These are phyloP conservation scores for Claviceps fusiformis DNA, from an alignment of 2,329 filamentous ascomycete species.

Conservation along the genomic window DNA sequence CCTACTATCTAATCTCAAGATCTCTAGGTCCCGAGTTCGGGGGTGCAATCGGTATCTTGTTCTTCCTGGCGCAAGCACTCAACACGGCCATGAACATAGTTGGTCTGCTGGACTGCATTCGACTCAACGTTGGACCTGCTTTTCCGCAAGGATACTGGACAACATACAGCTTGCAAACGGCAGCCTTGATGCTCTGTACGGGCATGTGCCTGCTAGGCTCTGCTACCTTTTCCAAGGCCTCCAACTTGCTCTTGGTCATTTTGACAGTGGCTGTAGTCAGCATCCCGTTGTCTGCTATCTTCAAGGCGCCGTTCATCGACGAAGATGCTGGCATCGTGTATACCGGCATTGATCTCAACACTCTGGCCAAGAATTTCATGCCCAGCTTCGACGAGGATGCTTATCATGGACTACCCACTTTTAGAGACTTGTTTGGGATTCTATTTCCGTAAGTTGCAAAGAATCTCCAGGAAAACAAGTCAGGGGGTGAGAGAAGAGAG, in stretches of 20 bases:
- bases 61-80: constrained; percentile 80
- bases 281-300: constrained; percentile 65
- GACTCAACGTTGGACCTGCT: constrained; percentile 55
- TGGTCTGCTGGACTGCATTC: constrained; percentile 70
- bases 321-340: constrained; percentile 53
- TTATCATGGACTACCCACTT: constrained; percentile 51
- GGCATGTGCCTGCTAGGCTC: constrained; percentile 67
- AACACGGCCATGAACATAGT: constrained; percentile 82
- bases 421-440: constrained; percentile 74
- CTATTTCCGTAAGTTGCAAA: constrained; percentile 47
- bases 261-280: constrained; percentile 63
- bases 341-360: constrained; percentile 60
- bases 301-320: constrained; percentile 54
- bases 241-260: constrained; percentile 60
- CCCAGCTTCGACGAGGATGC: constrained; percentile 53
- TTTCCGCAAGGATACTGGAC: constrained; percentile 64
- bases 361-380: constrained; percentile 59
- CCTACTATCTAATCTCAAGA: constrained; percentile 79
- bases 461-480: not conserved
- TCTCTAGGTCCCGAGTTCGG: constrained; percentile 81
- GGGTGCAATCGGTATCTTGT: constrained; percentile 74
- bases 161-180: constrained; percentile 61
- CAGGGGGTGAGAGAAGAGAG: not conserved
- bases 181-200: constrained; percentile 58
- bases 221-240: constrained; percentile 65